Evolutionary conservation across 371 early-diverging fungal species (phyloP), one percentile per base, ranked within the genome.

Genomic region (Hamiltosporidium magnivora): DNA sequence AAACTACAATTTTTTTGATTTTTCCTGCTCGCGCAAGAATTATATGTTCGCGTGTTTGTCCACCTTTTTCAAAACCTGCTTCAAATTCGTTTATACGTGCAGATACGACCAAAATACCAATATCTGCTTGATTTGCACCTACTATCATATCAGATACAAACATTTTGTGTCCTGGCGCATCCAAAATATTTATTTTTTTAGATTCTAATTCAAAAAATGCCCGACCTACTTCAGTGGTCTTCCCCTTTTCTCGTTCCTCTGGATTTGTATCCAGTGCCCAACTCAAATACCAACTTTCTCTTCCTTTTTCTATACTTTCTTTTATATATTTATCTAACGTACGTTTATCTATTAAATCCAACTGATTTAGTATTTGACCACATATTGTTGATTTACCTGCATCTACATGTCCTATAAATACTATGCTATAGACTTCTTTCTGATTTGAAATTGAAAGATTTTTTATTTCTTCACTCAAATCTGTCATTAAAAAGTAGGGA

Each of bases 401-500:
- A 83, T 98, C 96, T 87, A 96, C 96, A 89, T 97, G 96, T 74
- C 98, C 98, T 82, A 94, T 92, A 85, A 96, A 93, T 84, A 94
- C 91, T 85, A 94, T 87, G 87, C 89, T 89, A 83, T 90, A 86
- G 86, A 90, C 89, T 82, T 79, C 81, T 86, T 91, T 90, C 9
- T 49, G n/a, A 9, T 49, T 49, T 9, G 49, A 49, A 25, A 25
- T 25, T 25, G 25, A 25, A 25, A 25, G 25, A 25, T 25, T 25
- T 25, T 25, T 25, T 25, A 25, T 25, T 25, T 25, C 25, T 25
- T 25, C 25, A 25, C 25, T 25, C 25, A 25, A 25, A 25, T 25
- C 25, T 25, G 25, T 25, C 25, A 25, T 25, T 25, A 25, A 25
- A 25, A 25, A 25, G 25, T 25, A 25, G 25, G 25, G 25, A 25